Conservation (phyloP, 768 basidiomycete species). For the Lactarius akahatsu region DNA sequence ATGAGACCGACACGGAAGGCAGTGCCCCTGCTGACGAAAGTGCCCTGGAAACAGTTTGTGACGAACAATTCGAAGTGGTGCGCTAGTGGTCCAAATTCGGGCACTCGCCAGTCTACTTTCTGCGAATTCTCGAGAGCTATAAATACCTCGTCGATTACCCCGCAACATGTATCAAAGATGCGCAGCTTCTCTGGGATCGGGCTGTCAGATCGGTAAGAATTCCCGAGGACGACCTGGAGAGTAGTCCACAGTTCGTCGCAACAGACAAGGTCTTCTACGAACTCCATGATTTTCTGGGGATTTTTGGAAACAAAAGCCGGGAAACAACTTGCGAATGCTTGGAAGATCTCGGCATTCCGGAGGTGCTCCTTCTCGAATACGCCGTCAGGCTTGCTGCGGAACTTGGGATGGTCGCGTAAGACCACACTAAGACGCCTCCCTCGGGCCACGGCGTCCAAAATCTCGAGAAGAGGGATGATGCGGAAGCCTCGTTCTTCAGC, state of each 20-base stretch:
- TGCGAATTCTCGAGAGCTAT: constrained; percentile 5
- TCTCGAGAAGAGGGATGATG: constrained; percentile 9
- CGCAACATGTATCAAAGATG: constrained; percentile 7
- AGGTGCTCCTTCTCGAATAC: constrained; percentile 19
- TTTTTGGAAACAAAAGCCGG: constrained; percentile 1
- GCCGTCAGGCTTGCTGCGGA: constrained; percentile 3
- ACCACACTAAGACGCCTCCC: constrained; percentile 3
- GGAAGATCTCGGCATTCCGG: constrained; percentile 2
- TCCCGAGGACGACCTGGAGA: constrained; percentile 13
- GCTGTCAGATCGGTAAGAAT: background rate
- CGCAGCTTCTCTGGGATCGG: constrained; percentile 9
- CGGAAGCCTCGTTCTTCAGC: constrained; percentile 5
- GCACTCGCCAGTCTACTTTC: constrained; percentile 13
- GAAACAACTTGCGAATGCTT: constrained; percentile 14
- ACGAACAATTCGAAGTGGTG: constrained; percentile 15
- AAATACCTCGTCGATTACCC: constrained; percentile 8
- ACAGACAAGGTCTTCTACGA: constrained; percentile 4
- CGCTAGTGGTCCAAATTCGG: constrained; percentile 12
- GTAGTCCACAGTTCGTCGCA: constrained; percentile 14
- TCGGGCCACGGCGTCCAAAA: constrained; percentile 2
- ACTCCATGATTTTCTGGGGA: background rate
- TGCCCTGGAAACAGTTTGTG: constrained; percentile 1
- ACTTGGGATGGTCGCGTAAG: constrained; percentile 6
- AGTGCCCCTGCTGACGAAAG: constrained; percentile 3
- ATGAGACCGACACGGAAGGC: constrained; percentile 9